Base-by-base conservation (phyloP, 2,329 filamentous ascomycete genomes). In the Torrubiella hemipterigena region DNA sequence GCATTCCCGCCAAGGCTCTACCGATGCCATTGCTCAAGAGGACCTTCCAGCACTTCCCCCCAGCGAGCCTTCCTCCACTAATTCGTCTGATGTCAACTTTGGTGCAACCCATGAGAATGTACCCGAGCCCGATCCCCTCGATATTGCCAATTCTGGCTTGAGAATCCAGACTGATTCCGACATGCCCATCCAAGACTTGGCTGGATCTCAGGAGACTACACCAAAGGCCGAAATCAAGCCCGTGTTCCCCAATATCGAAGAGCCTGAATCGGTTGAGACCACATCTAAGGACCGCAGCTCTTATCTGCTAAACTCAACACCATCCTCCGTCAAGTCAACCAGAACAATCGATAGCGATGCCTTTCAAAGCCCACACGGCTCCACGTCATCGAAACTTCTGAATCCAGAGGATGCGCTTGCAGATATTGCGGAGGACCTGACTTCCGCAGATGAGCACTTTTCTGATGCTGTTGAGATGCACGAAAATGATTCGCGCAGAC, bases 161-260 rank as follows among this genome's bases (percentile, higher is more conserved):
- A 52, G 51, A 6, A 54, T 67, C 33, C 54, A 66, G 31, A 68
- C 63, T 10, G 45, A 46, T 15, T 15, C 50, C 16, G 37, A 46
- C 9, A 33, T 51, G 14, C 41, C 46, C 2, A 48, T 55, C 4
- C 45, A 56, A 7, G 69, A 76, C 30, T 47, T 67, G 17, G 55
- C 75, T 7, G 77, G 65, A 27, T 82, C 77, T 6, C 61, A 75
- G 40, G 72, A 83, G 45, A 67, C 69, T 1, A 86, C 81, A 2
- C 81, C 81, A 2, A 81, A 73, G 38, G 77, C 77, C 5, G 65
- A 62, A 13, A 34, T 40, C n/a, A 47, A 38, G 34, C 52, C 50
- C 8, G 45, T 48, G 25, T 39, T 56, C 10, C 49, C 48, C 5
- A 18, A 33, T 5, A 52, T 50, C 34, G 51, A 55, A 23, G 55